These are phyloP conservation scores for Diplodia scrobiculata DNA, from an alignment of 2,329 filamentous ascomycete genomes.

Conservation along the genomic window DNA sequence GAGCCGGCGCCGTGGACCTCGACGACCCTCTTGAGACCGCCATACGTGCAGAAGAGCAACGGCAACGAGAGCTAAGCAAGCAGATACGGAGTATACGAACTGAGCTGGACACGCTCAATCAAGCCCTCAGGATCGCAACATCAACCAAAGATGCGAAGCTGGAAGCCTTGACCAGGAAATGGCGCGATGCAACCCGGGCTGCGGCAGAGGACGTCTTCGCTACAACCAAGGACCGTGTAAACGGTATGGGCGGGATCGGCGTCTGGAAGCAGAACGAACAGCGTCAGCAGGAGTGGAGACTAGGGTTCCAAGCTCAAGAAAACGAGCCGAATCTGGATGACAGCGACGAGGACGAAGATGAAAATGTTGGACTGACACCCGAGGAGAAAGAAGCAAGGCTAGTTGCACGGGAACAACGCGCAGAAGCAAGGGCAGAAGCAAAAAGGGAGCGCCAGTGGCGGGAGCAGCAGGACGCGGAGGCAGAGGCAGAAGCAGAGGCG, in stretches of 20 bases:
- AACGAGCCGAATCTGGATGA: slow-evolving; percentile 37
- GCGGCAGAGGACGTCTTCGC: slow-evolving; percentile 70
- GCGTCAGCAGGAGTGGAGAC: slow-evolving; percentile 41
- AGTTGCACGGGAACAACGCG: slow-evolving; percentile 45
- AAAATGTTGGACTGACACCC: slow-evolving; percentile 38
- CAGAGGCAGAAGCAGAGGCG: slow-evolving; percentile 46
- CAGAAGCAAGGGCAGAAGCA: slow-evolving; percentile 51
- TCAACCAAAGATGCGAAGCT: slow-evolving; percentile 57
- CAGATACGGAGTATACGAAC: slow-evolving; percentile 34
- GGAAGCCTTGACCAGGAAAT: slow-evolving; percentile 59
- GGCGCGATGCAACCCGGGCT: slow-evolving; percentile 61
- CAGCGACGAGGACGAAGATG: slow-evolving; percentile 41
- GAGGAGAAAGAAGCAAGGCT: slow-evolving; percentile 44
- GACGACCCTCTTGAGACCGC: slow-evolving; percentile 16
- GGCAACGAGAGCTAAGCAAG: slow-evolving; percentile 28
- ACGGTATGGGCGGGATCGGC: slow-evolving; percentile 64
- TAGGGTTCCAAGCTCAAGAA: slow-evolving; percentile 42
- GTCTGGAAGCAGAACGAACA: slow-evolving; percentile 54
- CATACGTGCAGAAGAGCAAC: slow-evolving; percentile 17
- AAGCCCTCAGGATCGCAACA: slow-evolving; percentile 49
- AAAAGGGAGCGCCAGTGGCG: slow-evolving; percentile 36
- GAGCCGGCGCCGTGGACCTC: neutral
- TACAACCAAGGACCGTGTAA: slow-evolving; percentile 61
- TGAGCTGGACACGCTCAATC: slow-evolving; percentile 47
- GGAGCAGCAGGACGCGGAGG: slow-evolving; percentile 47